These are phyloP conservation scores for Helotiales sp. DNA, from an alignment of 2,329 filamentous ascomycete species.

Conservation along the genomic window DNA sequence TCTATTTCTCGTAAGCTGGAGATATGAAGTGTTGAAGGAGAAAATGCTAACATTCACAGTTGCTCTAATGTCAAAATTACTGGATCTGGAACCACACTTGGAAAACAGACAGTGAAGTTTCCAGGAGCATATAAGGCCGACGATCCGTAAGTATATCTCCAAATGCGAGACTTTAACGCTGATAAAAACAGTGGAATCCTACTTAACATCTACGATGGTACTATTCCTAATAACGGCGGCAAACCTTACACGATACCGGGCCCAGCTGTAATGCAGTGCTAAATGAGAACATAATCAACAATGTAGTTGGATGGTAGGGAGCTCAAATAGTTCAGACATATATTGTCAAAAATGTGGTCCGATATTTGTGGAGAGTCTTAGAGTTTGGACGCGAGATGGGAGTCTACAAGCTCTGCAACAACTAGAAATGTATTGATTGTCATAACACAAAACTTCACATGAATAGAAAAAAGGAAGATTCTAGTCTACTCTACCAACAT, in stretches of 20 bases:
- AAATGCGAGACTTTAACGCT: not conserved
- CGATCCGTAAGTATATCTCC: constrained; percentile 44
- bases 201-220: constrained; percentile 40
- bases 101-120: constrained; percentile 42
- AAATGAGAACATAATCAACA: not conserved
- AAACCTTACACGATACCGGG: constrained; percentile 45
- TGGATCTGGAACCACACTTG: constrained; percentile 43
- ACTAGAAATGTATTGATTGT: too few species aligned
- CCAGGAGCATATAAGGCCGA: constrained; percentile 48
- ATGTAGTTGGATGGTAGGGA: not conserved
- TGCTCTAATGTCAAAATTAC: constrained; percentile 48
- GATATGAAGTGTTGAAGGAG: constrained; percentile 29
- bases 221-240: constrained; percentile 37
- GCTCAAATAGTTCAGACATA: not conserved
- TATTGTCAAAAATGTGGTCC: not conserved
- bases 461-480: too few species aligned
- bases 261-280: constrained; percentile 38
- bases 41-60: constrained; percentile 28
- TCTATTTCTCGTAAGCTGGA: constrained; percentile 32
- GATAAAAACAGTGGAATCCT: constrained; percentile 34
- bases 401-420: too few species aligned
- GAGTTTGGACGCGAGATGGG: too few species aligned
- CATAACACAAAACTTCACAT: too few species aligned
- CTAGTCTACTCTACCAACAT: too few species aligned
- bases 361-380: too few species aligned